phyloP scores from a whole-genome alignment of 768 basidiomycete genomes.

The Lactarius indigo region DNA sequence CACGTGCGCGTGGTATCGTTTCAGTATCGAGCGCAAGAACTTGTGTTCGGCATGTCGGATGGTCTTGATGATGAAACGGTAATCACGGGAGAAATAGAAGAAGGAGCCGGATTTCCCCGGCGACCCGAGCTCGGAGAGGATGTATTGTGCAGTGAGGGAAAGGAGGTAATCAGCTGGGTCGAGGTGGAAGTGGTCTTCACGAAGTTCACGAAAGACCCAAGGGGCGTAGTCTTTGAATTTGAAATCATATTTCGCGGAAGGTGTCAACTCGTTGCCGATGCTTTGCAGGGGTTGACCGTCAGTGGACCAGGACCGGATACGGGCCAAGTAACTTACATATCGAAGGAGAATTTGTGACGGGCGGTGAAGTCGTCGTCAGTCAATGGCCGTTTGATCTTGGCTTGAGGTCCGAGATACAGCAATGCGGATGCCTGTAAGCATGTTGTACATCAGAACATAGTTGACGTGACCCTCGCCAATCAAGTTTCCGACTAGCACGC shows the following conservation, averaged over 20 bases:
- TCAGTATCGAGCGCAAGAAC: slow-evolving; percentile 82
- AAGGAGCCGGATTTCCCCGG: slow-evolving; percentile 98
- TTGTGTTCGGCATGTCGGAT: slow-evolving; percentile 94
- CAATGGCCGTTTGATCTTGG: slow-evolving; percentile 84
- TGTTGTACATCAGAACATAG: slow-evolving; percentile 99
- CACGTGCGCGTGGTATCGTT: slow-evolving; percentile 81
- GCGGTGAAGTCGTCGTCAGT: slow-evolving; percentile 85
- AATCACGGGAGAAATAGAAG: slow-evolving; percentile 98
- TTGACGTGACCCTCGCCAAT: slow-evolving; percentile 99
- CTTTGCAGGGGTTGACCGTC: slow-evolving; percentile 37
- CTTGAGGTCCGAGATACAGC: slow-evolving; percentile 95
- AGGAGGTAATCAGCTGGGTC: slow-evolving; percentile 98
- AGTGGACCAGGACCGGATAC: slow-evolving; percentile 1
- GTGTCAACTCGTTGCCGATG: slow-evolving; percentile 96
- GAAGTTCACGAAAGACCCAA: slow-evolving; percentile 93
- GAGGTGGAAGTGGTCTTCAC: slow-evolving; percentile 91
- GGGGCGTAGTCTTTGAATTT: slow-evolving; percentile 99
- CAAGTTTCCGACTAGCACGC: slow-evolving; percentile 77
- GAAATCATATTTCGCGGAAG: slow-evolving; percentile 97
- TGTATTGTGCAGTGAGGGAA: slow-evolving; percentile 95
- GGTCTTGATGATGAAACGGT: slow-evolving; percentile 99
- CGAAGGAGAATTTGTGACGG: slow-evolving; percentile 93
- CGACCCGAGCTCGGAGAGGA: slow-evolving; percentile 94
- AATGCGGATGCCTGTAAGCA: slow-evolving; percentile 97
- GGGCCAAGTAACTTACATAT: slow-evolving; percentile 63